Base-by-base conservation (phyloP, 495 filamentous ascomycete genomes). In the Penicillium pancosmium region DNA sequence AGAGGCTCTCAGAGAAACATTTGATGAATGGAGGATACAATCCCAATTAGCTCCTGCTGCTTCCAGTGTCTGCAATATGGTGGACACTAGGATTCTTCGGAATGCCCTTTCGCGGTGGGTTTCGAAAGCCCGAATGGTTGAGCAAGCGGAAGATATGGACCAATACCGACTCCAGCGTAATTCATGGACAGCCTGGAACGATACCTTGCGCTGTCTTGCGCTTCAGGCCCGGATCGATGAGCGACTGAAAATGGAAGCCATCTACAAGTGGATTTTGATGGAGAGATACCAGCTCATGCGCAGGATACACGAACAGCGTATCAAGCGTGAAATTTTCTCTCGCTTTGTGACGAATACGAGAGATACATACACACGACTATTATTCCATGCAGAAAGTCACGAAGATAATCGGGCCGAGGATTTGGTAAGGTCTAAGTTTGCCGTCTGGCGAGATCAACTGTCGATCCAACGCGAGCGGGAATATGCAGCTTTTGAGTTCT, bases 111-210 rank as follows among this genome's bases (percentile, higher is more conserved):
- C 59, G 6, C 70, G 72, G 44, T 89, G 88, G 84, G 64, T 80
- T 7, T 69, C 71, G 1, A 80, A 82, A 16, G 67, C 77, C 5
- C 74, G 74, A 33, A 76, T 80, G 54, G 68, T 78, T 25, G 71
- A 74, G n/a, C 78, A 82, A 66, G 87, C 88, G n/a, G 64, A 72
- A 13, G 72, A 77, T 36, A 72, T 87, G 43, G 77, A 88, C 61
- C 78, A 70, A 25, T 55, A 72, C 56, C 78, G 85, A 41, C 66
- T 86, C 36, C 59, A 88, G 46, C 80, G 80, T 31, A 86, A 84
- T 64, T 73, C 83, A 9, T 88, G 82, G 80, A 84, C 83, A 1
- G 65, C 76, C 12, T 91, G 88, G 88, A 89, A 88, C 55, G 85
- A 89, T 70, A 78, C 73, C 15, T 75, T 88, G 34, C 84, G 86